Evolutionary conservation across 768 basidiomycete species (phyloP).

Genomic region (Collybia sp.): DNA sequence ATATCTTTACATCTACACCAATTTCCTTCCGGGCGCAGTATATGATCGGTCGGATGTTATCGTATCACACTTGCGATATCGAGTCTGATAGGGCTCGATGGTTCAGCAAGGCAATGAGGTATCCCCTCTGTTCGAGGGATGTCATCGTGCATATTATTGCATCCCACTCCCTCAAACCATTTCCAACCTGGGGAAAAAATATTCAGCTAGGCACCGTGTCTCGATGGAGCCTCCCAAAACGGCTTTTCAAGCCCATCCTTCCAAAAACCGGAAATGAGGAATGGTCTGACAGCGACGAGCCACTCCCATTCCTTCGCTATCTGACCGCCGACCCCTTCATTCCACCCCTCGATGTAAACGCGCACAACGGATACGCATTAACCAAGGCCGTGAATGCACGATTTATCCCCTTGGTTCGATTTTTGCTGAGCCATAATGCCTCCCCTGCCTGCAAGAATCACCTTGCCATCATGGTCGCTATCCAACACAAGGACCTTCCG

Average conservation of each 20-base stretch:
- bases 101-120: slow-evolving; percentile 51
- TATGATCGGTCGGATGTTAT: slow-evolving; percentile 34
- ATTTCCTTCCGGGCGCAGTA: slow-evolving; percentile 63
- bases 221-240: slow-evolving; percentile 53
- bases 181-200: slow-evolving; percentile 30
- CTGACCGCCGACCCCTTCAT: slow-evolving; percentile 40
- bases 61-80: background rate
- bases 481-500: slow-evolving; percentile 59
- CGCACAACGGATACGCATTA: slow-evolving; percentile 79
- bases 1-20: slow-evolving; percentile 52
- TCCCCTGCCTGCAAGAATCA: slow-evolving; percentile 58
- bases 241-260: slow-evolving; percentile 56
- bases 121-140: slow-evolving; percentile 52
- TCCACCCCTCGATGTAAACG: slow-evolving; percentile 48
- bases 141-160: slow-evolving; percentile 28
- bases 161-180: slow-evolving; percentile 13
- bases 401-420: slow-evolving; percentile 59
- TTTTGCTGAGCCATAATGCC: slow-evolving; percentile 70
- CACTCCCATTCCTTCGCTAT: slow-evolving; percentile 60
- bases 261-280: slow-evolving; percentile 17
- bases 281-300: slow-evolving; percentile 49
- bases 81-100: slow-evolving; percentile 13
- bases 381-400: slow-evolving; percentile 69
- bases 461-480: slow-evolving; percentile 73
- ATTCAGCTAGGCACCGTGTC: slow-evolving; percentile 12